These are phyloP conservation scores for Podospora bellae-mahoneyi DNA, from an alignment of 495 filamentous ascomycete genomes.

Conservation along the genomic window DNA sequence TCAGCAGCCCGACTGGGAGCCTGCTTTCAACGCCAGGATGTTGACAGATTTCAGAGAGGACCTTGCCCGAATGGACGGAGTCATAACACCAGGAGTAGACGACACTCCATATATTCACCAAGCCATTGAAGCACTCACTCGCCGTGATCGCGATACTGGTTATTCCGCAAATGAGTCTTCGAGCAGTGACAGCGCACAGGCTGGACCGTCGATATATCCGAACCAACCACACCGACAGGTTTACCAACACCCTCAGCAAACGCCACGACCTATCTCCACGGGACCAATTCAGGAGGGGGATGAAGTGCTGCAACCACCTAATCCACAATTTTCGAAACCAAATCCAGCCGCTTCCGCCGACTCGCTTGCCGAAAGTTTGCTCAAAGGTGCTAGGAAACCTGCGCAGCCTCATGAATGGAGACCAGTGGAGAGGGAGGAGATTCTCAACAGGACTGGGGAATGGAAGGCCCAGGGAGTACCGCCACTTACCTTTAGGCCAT, in stretches of 20 bases:
- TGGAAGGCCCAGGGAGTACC: conserved; percentile 31
- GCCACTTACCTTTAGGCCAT: conserved; percentile 61
- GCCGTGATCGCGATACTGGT: conserved; percentile 29
- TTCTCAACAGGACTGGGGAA: conserved; percentile 19
- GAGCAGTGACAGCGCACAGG: conserved; percentile 23
- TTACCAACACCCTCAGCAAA: conserved; percentile 6
- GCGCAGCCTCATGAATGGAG: conserved; percentile 33
- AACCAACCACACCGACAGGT: conserved; percentile 14
- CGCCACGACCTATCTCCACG: neutral
- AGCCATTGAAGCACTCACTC: conserved; percentile 46
- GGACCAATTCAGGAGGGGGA: conserved; percentile 1
- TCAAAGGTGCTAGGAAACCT: conserved; percentile 24
- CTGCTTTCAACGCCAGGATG: conserved; percentile 31
- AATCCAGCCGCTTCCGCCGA: conserved; percentile 29
- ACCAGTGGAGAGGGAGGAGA: conserved; percentile 22
- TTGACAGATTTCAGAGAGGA: conserved; percentile 42
- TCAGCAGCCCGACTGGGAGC: conserved; percentile 30
- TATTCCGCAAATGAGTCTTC: conserved; percentile 32
- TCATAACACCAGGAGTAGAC: conserved; percentile 48
- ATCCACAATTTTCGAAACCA: conserved; percentile 5
- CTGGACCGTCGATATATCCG: conserved; percentile 12
- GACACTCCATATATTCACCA: conserved; percentile 48
- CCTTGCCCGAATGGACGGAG: conserved; percentile 41
- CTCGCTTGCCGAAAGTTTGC: conserved; percentile 29
- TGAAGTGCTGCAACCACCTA: conserved; percentile 7